These are phyloP conservation scores for Isatis lusitanica DNA, from an alignment of 441 rosid genomes.

Conservation along the genomic window DNA sequence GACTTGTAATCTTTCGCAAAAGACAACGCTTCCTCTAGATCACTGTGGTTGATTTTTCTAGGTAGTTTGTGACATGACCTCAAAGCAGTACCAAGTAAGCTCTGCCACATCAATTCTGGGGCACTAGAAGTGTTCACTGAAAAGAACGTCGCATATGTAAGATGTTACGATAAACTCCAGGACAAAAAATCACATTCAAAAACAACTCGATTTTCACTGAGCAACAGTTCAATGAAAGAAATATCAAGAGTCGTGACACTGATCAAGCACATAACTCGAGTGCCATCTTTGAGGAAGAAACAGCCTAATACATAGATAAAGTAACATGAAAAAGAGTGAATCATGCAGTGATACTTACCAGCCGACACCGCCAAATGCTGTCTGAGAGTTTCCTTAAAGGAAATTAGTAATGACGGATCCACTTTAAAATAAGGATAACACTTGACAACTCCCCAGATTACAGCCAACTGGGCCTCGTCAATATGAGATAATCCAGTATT, in stretches of 20 bases:
- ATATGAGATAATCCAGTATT: constrained; percentile 37
- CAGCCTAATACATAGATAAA: neutral
- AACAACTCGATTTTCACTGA: neutral
- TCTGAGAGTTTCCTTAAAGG: constrained; percentile 59
- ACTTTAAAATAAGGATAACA: constrained; percentile 64
- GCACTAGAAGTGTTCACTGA: constrained; percentile 59
- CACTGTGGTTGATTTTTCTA: constrained; percentile 41
- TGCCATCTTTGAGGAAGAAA: neutral
- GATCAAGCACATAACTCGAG: constrained; percentile 3
- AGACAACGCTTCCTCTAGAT: constrained; percentile 54
- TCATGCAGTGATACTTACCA: constrained; percentile 46
- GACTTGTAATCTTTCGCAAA: constrained; percentile 68
- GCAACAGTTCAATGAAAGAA: constrained; percentile 5
- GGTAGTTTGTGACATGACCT: constrained; percentile 48
- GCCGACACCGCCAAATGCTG: constrained; percentile 42
- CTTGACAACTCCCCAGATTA: constrained; percentile 63
- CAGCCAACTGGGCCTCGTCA: constrained; percentile 52
- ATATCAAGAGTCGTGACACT: constrained; percentile 10
- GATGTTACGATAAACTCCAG: constrained; percentile 11
- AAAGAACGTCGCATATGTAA: constrained; percentile 20
- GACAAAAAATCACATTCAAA: constrained; percentile 5
- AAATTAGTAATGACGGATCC: constrained; percentile 45
- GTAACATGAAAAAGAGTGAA: constrained; percentile 14
- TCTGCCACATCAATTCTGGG: constrained; percentile 60
- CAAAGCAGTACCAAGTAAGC: constrained; percentile 75